A percentile compares a stretch with the other conserved stretches of the same genome.
Evolutionary conservation across 2,329 filamentous ascomycete genomes (phyloP).

Genomic region (Trichoderma lentiforme): DNA sequence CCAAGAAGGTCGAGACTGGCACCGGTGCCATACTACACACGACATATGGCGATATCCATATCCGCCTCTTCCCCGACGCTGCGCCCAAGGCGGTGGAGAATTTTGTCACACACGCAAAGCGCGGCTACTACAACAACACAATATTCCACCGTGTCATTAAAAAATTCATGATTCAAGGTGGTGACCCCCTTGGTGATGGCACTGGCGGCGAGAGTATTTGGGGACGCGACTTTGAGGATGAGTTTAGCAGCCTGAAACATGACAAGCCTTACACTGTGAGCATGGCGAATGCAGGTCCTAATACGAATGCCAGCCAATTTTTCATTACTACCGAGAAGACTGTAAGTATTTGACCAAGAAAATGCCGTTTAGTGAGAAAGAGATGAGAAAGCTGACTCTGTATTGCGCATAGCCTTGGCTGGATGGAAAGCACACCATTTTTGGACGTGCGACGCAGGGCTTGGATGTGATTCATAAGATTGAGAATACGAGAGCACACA

Average conservation of each 20-base stretch:
- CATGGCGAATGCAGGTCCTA: constrained; percentile 96
- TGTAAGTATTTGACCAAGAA: constrained; percentile 45
- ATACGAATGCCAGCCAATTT: constrained; percentile 95
- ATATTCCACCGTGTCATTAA: constrained; percentile 97
- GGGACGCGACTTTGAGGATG: constrained; percentile 93
- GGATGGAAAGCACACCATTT: constrained; percentile 94
- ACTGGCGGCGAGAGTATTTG: constrained; percentile 86
- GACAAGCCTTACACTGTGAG: constrained; percentile 95
- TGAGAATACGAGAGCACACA: constrained; percentile 80
- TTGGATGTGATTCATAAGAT: constrained; percentile 95
- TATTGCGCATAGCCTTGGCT: constrained; percentile 66
- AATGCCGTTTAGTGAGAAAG: not conserved
- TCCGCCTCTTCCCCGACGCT: constrained; percentile 87
- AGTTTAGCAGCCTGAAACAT: constrained; percentile 86
- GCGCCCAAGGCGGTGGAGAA: constrained; percentile 96
- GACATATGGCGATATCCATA: constrained; percentile 87
- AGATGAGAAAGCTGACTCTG: not conserved
- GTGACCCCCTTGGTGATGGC: constrained; percentile 89
- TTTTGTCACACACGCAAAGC: constrained; percentile 86
- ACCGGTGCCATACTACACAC: constrained; percentile 85
- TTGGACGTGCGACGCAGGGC: constrained; percentile 84
- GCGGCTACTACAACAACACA: constrained; percentile 94
- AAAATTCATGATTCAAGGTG: constrained; percentile 99
- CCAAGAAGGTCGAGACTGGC: constrained; percentile 67
- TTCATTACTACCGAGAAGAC: constrained; percentile 98